A percentile compares a stretch with the other conserved stretches of the same genome.
Evolutionary conservation across 441 rosid species (phyloP).

Genomic region (Pelargonium fulgidum): DNA sequence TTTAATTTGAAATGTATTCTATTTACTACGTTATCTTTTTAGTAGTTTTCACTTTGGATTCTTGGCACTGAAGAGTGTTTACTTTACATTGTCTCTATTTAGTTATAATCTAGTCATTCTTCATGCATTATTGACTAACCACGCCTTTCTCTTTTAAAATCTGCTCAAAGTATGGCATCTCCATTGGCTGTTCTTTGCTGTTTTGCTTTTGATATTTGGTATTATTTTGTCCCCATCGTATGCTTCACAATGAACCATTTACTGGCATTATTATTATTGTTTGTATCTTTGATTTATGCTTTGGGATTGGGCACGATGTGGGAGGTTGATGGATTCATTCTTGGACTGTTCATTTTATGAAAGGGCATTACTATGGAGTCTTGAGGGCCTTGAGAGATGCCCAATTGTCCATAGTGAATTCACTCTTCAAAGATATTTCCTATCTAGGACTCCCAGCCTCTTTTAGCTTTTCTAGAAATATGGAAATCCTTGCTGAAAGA

Average conservation of each 20-base stretch:
- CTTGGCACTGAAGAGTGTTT: not conserved
- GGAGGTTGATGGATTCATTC: not conserved
- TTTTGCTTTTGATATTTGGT: not conserved
- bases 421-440: not conserved
- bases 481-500: conserved; percentile 5
- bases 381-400: not conserved
- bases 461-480: conserved; percentile 1
- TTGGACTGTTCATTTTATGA: not conserved
- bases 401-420: conserved; percentile 1
- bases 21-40: not conserved
- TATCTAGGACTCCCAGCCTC: not conserved
- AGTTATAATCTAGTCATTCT: not conserved
- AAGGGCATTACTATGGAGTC: not conserved
- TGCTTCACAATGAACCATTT: not conserved
- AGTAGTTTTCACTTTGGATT: not conserved
- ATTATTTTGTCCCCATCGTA: not conserved
- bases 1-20: not conserved
- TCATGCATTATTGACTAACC: conserved; percentile 1
- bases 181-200: not conserved
- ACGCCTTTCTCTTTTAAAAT: not conserved
- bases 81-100: not conserved
- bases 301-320: not conserved
- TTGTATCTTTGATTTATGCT: not conserved
- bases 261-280: no score
- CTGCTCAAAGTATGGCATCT: not conserved